Base-by-base conservation (phyloP, 2,329 filamentous ascomycete genomes). In the Xenoacremonium recifei region DNA sequence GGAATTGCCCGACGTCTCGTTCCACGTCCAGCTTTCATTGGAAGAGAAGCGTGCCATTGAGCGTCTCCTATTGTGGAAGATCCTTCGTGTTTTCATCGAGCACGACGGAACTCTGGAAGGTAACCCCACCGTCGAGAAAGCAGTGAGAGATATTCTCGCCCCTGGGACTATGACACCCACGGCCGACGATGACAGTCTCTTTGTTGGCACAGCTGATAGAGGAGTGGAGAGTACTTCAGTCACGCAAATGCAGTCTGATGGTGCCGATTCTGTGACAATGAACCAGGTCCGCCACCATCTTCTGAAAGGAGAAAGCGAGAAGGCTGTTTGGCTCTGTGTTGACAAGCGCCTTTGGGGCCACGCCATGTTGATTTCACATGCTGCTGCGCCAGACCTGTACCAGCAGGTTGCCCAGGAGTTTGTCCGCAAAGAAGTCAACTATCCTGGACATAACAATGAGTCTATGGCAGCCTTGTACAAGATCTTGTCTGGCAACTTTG, bases 261-360 rank as follows among this genome's bases (percentile, higher is more conserved):
- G 82, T 4, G 75, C 85, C 3, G 87, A 95, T 63, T 71, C 82
- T 5, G 72, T 77, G 2, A 79, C 83, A 4, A 71, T 95, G 29
- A 82, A 89, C 46, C 76, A 83, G 44, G 75, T 97, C 35, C 85
- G 88, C 20, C 82, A 76, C 34, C 75, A 82, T 55, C 76, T 99
- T 4, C 73, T 95, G 7, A 72, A 80, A 40, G 93, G 95, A 9
- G 85, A 97, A 35, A 81, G 90, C 17, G 90, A 96, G 59, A 89
- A 91, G 53, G 93, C 93, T 5, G 87, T 95, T 1, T 97, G 92
- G 92, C 77, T 86, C 50, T 91, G 93, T 4, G 92, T 90, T 21
- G 93, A 99, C 63, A 90, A 91, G 63, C 82, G 91, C 36, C 72
- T 99, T 3, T 99, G 95, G 95, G 93, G 89, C 3, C 95, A 99